phyloP scores from a whole-genome alignment of 257 asterid genomes.

The Solanum neorickii region DNA sequence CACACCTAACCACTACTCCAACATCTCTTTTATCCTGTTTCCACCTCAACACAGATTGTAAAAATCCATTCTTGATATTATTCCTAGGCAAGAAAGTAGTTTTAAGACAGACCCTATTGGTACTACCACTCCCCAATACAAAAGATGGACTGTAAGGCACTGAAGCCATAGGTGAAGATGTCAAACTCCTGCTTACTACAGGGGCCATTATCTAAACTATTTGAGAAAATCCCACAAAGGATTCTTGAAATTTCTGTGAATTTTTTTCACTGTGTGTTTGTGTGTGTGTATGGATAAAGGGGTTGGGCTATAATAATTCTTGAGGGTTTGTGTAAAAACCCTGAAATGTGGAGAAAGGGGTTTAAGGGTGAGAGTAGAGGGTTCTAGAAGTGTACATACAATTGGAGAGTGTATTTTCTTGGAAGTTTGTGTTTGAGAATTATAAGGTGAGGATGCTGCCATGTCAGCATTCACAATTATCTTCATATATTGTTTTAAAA shows the following conservation, averaged over 20 bases:
- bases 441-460: slow-evolving; percentile 47
- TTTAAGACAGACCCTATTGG: slow-evolving; percentile 27
- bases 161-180: slow-evolving; percentile 46
- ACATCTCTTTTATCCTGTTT: slow-evolving; percentile 41
- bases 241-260: neutral
- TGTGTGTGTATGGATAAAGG: slow-evolving; percentile 5
- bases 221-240: neutral
- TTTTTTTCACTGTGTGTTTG: neutral
- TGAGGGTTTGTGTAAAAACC: neutral
- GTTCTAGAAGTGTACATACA: slow-evolving; percentile 45
- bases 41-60: slow-evolving; percentile 57
- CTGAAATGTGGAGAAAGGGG: slow-evolving; percentile 11
- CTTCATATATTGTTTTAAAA: neutral
- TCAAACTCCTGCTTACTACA: slow-evolving; percentile 64
- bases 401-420: slow-evolving; percentile 8
- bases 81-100: slow-evolving; percentile 42
- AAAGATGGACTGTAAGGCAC: slow-evolving; percentile 33
- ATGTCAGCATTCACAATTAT: slow-evolving; percentile 38
- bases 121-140: slow-evolving; percentile 18
- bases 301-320: neutral
- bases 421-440: slow-evolving; percentile 29
- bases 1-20: slow-evolving; percentile 68
- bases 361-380: slow-evolving; percentile 33
- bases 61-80: slow-evolving; percentile 38
- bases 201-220: slow-evolving; percentile 49